Percentiles rank a stretch among this genome's conserved stretches.
Conservation (phyloP, 2,329 filamentous ascomycete species). For the Sclerotiophoma versabilis region DNA sequence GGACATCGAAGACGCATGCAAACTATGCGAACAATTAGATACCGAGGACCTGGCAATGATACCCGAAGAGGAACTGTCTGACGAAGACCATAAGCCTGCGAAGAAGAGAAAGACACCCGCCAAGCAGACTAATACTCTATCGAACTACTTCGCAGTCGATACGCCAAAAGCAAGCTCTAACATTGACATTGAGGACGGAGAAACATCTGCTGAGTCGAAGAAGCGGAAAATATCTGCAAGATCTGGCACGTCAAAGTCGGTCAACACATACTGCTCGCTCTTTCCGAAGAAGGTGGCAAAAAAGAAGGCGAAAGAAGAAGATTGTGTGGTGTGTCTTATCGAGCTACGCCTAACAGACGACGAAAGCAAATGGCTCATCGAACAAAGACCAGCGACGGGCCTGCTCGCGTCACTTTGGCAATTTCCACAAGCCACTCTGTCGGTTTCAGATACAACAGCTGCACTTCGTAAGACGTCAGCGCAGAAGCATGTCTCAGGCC, state of each 20-base stretch:
- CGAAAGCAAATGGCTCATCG: slow-evolving; percentile 43
- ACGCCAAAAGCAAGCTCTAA: slow-evolving; percentile 24
- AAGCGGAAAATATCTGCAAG: slow-evolving; percentile 35
- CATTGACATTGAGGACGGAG: slow-evolving; percentile 17
- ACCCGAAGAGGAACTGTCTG: slow-evolving; percentile 27
- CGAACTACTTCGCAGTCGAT: slow-evolving; percentile 38
- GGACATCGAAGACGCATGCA: slow-evolving; percentile 45
- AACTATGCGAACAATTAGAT: slow-evolving; percentile 37
- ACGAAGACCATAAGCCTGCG: slow-evolving; percentile 21
- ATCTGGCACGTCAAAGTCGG: slow-evolving; percentile 17
- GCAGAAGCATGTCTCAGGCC: slow-evolving; percentile 26
- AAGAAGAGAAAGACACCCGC: slow-evolving; percentile 34
- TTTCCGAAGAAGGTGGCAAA: slow-evolving; percentile 47
- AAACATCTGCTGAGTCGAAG: slow-evolving; percentile 9
- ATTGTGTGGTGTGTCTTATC: slow-evolving; percentile 44
- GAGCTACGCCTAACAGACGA: slow-evolving; percentile 22
- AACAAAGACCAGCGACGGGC: slow-evolving; percentile 44
- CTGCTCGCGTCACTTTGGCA: slow-evolving; percentile 43
- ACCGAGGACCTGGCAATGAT: slow-evolving; percentile 38
- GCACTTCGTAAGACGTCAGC: slow-evolving; percentile 36
- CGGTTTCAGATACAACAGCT: slow-evolving; percentile 23
- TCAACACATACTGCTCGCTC: slow-evolving; percentile 41
- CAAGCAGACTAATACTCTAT: slow-evolving; percentile 35
- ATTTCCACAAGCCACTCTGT: slow-evolving; percentile 41
- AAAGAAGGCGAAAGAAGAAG: slow-evolving; percentile 44